Evolutionary conservation across 2,329 filamentous ascomycete genomes (phyloP), one percentile per base, ranked within the genome.

Genomic region (Exophiala bonariae): DNA sequence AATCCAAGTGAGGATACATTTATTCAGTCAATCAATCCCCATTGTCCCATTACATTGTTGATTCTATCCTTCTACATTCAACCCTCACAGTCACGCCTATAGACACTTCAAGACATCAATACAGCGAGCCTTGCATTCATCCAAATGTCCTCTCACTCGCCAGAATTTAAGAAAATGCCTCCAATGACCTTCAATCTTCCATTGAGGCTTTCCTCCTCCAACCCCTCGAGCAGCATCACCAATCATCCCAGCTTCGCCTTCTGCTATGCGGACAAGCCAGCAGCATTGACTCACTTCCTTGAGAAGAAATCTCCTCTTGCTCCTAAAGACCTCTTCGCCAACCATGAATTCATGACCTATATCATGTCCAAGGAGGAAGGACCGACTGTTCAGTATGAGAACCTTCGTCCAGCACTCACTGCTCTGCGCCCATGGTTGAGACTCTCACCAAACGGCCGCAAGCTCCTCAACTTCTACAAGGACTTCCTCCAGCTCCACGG

Each of bases 261-360:
- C 18, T 31, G 50, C 8, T 54, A 54, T 39, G 52, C 47, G 23
- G 39, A 48, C 52, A 54, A 54, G 11, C 31, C 45, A 39, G 23
- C 22, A 16, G 22, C 20, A 13, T 37, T 55, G 16, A 33, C 37
- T 18, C 42, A 49, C 16, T 44, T 55, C 41, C 33, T 55, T 22
- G n/a, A 19, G 19, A 31, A 41, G 14, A 38, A 43, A n/a, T 32
- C 41, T 10, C 49, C 52, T 19, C 41, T 55, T 30, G 35, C 41
- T 9, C 26, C 41, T 19, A 19, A 42, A 4, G 26, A 37, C 4
- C 28, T 49, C n/a, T 31, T 51, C 40, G 19, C 16, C 22, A 35
- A 44, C 13, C 8, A 18, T 23, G 14, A 36, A 3, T 41, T 47
- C 20, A 30, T 52, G 32, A 38, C 49, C 17, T 47, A 41, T 28